Base-by-base conservation (phyloP, 208 protist species). In the Trypanosoma caninum region DNA sequence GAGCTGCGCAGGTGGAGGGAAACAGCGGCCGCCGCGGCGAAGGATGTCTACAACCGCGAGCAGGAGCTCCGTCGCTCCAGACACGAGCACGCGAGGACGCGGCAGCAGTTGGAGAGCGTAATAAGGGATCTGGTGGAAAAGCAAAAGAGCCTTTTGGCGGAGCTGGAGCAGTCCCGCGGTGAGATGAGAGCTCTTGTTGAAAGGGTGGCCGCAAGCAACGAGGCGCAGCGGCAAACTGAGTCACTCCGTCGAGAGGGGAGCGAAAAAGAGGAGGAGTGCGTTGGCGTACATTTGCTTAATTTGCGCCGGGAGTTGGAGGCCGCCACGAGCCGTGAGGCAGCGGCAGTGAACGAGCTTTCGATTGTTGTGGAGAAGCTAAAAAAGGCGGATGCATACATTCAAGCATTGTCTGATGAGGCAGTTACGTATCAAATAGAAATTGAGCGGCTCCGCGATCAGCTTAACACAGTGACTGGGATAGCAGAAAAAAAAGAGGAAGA, bases 341-440 rank as follows among this genome's bases (percentile, higher is more conserved):
- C 48, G 25, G 25, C 61, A 3, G 20, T 35, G 14, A 40, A 18
- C 3, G 61, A 67, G 34, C 38, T 67, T 8, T 40, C 51, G 2
- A 44, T 60, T 33, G 55, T 55, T 3, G 2, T 71, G 25, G 57
- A 56, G 34, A 71, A 71, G 45, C 57, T 71, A 1, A 27, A 11
- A 20, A 57, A 58, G 50, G 65, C 65, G 7, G 65, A 71, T 28
- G 20, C 27, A 8, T 64, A 64, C 48, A 71, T 71, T 28, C 42
- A 65, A 30, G 37, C 44, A 8, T 40, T 71, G 0, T 71, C 65
- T n/a, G 54, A 61, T 38, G 65, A 71, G 38, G 65, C 65, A 25
- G 65, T 53, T 3, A 28, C 45, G 27, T 38, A 54, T 37, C 42
- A 59, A 37, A 6, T 64, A 18, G 56, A 65, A 35, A 48, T 71